Conservation (phyloP, 2,329 filamentous ascomycete species). For the Metarhizium brunneum region DNA sequence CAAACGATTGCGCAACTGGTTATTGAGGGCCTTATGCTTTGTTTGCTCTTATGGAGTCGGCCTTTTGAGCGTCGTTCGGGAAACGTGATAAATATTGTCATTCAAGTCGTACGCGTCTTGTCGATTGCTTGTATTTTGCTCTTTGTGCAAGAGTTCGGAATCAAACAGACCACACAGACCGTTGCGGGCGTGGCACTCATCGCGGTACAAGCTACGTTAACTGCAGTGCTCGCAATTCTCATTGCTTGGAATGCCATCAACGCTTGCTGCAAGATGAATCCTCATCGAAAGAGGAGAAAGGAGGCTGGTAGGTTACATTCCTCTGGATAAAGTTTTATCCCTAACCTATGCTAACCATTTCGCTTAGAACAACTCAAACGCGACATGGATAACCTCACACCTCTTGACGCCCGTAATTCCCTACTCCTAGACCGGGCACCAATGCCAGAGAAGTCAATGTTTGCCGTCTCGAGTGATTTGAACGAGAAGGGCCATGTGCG, state of each 20-base stretch:
- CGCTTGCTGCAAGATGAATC: conserved; percentile 76
- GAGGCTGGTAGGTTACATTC: conserved; percentile 61
- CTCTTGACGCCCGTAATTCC: conserved; percentile 78
- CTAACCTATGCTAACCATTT: not conserved
- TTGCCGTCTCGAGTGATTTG: conserved; percentile 31
- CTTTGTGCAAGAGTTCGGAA: conserved; percentile 87
- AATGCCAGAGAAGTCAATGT: conserved; percentile 28
- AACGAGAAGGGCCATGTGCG: conserved; percentile 24
- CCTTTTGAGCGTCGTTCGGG: conserved; percentile 81
- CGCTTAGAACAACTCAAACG: conserved; percentile 57
- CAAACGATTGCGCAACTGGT: conserved; percentile 74
- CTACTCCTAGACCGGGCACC: conserved; percentile 57
- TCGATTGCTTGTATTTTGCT: conserved; percentile 84
- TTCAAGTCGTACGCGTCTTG: conserved; percentile 79
- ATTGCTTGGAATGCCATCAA: conserved; percentile 85
- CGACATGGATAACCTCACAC: conserved; percentile 74
- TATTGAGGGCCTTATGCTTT: conserved; percentile 72
- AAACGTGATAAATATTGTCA: conserved; percentile 88
- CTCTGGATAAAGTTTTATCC: not conserved
- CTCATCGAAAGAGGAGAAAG: conserved; percentile 80
- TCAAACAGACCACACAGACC: conserved; percentile 87
- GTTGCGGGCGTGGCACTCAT: conserved; percentile 89
- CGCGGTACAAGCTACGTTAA: conserved; percentile 78
- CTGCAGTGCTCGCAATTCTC: conserved; percentile 72
- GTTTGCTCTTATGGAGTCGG: conserved; percentile 71